These are phyloP conservation scores for Leccinum subtestaceum DNA, from an alignment of 768 basidiomycete species.

Conservation along the genomic window DNA sequence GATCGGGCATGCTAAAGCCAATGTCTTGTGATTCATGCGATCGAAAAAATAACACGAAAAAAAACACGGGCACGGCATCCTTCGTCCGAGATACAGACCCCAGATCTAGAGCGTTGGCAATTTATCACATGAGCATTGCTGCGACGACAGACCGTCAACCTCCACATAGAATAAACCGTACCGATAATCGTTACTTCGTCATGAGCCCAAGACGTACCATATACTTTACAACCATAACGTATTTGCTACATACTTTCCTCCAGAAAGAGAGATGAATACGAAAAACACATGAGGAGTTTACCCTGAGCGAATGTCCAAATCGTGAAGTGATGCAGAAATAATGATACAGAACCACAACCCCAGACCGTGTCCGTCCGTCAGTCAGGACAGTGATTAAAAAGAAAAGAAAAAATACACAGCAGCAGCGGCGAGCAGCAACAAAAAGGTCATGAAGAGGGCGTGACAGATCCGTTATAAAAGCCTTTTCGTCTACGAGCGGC, in stretches of 20 bases:
- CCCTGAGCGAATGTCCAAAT: constrained; percentile 18
- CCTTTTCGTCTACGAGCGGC: constrained; percentile 12
- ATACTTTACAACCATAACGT: constrained; percentile 37
- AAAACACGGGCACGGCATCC: neutral
- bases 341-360: constrained; percentile 32
- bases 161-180: neutral
- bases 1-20: constrained; percentile 10
- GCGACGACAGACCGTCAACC: neutral
- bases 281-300: constrained; percentile 16
- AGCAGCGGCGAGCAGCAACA: neutral
- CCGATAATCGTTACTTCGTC: neutral
- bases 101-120: neutral
- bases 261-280: constrained; percentile 15
- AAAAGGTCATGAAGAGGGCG: constrained; percentile 25
- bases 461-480: constrained; percentile 22
- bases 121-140: neutral
- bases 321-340: constrained; percentile 32
- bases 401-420: constrained; percentile 20
- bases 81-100: neutral
- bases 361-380: constrained; percentile 2
- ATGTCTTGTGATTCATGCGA: neutral
- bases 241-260: constrained; percentile 31
- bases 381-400: constrained; percentile 26
- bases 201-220: constrained; percentile 22
- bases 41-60: neutral